Conservation (phyloP, 805 yeast species). For the Kuraishia ogatae region DNA sequence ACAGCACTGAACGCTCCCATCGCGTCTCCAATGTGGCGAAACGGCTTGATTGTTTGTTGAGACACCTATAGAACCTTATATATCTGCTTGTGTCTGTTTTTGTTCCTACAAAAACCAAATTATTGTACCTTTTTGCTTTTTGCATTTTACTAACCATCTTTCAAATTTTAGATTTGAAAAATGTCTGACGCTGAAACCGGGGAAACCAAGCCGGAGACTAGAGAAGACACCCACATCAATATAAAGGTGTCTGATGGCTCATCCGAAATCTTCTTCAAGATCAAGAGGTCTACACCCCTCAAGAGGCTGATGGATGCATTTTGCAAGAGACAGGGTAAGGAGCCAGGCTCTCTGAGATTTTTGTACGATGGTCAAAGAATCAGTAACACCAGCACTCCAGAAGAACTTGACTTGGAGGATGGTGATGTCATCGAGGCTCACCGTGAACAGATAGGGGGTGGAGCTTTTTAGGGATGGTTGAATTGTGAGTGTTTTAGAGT, state of each 20-base stretch:
- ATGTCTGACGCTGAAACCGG: not conserved
- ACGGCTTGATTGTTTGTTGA: too few relatives aligned
- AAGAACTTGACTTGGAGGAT: slow-evolving; percentile 86
- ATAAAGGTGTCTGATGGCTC: slow-evolving; percentile 90
- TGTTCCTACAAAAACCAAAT: too few relatives aligned
- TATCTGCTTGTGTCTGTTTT: too few relatives aligned
- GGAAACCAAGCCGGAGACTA: slow-evolving; percentile 40
- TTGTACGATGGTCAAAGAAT: slow-evolving; percentile 91
- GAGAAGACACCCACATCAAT: slow-evolving; percentile 68
- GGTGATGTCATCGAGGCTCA: slow-evolving; percentile 96
- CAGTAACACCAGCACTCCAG: slow-evolving; percentile 85
- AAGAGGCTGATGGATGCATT: slow-evolving; percentile 95
- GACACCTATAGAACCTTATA: too few relatives aligned
- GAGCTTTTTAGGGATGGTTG: not conserved
- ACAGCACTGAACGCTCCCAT: too few relatives aligned
- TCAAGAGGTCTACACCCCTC: slow-evolving; percentile 86
- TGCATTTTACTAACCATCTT: not conserved
- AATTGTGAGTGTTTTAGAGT: not conserved
- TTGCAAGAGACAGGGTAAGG: slow-evolving; percentile 95
- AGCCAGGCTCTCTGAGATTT: slow-evolving; percentile 74
- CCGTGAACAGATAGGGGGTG: slow-evolving; percentile 79
- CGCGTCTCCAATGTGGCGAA: too few relatives aligned
- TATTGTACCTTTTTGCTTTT: too few relatives aligned
- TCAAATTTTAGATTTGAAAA: not conserved
- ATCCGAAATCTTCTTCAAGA: slow-evolving; percentile 92